Evolutionary conservation across 768 basidiomycete species (phyloP).

Genomic region (Punctularia strigosozonata): DNA sequence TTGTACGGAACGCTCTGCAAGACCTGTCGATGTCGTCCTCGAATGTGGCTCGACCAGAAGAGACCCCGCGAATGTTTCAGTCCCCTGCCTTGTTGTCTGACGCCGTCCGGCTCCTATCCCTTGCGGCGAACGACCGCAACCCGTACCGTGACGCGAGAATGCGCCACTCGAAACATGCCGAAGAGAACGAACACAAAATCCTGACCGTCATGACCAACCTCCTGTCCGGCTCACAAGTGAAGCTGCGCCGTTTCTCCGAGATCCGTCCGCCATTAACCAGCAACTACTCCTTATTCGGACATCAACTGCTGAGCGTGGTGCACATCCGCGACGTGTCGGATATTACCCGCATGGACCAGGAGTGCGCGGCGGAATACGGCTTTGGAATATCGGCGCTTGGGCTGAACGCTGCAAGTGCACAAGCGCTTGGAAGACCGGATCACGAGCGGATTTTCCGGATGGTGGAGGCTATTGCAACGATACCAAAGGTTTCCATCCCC

Average conservation of each 20-base stretch:
- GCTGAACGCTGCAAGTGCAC: slow-evolving; percentile 33
- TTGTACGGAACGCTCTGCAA: slow-evolving; percentile 47
- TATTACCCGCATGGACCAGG: slow-evolving; percentile 36
- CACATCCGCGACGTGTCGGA: slow-evolving; percentile 42
- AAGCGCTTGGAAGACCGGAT: slow-evolving; percentile 46
- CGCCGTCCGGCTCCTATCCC: slow-evolving; percentile 51
- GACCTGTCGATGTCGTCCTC: slow-evolving; percentile 35
- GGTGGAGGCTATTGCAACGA: slow-evolving; percentile 36
- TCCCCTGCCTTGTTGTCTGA: slow-evolving; percentile 64
- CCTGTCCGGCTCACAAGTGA: slow-evolving; percentile 42
- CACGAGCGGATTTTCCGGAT: slow-evolving; percentile 61
- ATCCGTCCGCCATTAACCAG: too few species aligned
- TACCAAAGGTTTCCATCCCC: slow-evolving; percentile 1
- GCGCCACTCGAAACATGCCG: slow-evolving; percentile 28
- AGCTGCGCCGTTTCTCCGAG: slow-evolving; percentile 12
- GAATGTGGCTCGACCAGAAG: slow-evolving; percentile 10
- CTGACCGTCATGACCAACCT: slow-evolving; percentile 72
- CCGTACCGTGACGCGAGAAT: slow-evolving; percentile 22
- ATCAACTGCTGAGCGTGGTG: slow-evolving; percentile 43
- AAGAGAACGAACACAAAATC: slow-evolving; percentile 46
- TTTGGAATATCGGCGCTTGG: slow-evolving; percentile 24
- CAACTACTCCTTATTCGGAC: slow-evolving; percentile 30
- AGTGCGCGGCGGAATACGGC: slow-evolving; percentile 52
- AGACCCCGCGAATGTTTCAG: slow-evolving; percentile 30
- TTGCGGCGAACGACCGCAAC: slow-evolving; percentile 42